These are phyloP conservation scores for Metschnikowia peoriensis DNA, from an alignment of 805 yeast species.

Conservation along the genomic window DNA sequence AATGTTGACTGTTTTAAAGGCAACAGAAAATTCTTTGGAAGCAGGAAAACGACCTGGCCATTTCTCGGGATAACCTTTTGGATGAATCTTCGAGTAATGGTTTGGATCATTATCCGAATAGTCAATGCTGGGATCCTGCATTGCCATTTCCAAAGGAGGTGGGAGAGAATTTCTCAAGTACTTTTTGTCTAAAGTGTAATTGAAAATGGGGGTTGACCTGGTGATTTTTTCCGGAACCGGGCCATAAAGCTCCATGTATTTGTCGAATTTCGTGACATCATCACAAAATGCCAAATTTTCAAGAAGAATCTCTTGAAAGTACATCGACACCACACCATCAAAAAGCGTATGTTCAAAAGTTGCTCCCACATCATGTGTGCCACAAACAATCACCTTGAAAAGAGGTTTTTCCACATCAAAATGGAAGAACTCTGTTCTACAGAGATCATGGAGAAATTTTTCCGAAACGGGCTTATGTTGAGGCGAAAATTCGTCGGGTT, in stretches of 20 bases:
- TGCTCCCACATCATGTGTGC: constrained; percentile 22
- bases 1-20: constrained; percentile 29
- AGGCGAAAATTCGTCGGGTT: constrained; percentile 13
- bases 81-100: constrained; percentile 23
- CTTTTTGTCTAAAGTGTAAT: constrained; percentile 20
- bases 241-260: constrained; percentile 14
- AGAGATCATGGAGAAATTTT: constrained; percentile 24
- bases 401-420: constrained; percentile 27
- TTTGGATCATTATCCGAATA: constrained; percentile 25
- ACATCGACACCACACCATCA: constrained; percentile 37
- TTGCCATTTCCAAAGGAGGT: constrained; percentile 33
- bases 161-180: constrained; percentile 29
- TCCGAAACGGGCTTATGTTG: constrained; percentile 24
- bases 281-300: constrained; percentile 25
- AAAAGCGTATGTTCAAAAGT: constrained; percentile 38
- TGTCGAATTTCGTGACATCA: constrained; percentile 3
- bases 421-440: constrained; percentile 17
- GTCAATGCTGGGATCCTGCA: constrained; percentile 27
- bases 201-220: constrained; percentile 20
- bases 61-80: constrained; percentile 20
- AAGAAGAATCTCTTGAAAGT: constrained; percentile 35
- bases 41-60: constrained; percentile 35
- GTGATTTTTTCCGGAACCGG: constrained; percentile 5
- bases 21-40: constrained; percentile 15
- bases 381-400: constrained; percentile 27